A percentile compares a stretch with the other conserved stretches of the same genome.
Evolutionary conservation across 73 alveolate genomes (phyloP).

Genomic region (Effrenium voratum): DNA sequence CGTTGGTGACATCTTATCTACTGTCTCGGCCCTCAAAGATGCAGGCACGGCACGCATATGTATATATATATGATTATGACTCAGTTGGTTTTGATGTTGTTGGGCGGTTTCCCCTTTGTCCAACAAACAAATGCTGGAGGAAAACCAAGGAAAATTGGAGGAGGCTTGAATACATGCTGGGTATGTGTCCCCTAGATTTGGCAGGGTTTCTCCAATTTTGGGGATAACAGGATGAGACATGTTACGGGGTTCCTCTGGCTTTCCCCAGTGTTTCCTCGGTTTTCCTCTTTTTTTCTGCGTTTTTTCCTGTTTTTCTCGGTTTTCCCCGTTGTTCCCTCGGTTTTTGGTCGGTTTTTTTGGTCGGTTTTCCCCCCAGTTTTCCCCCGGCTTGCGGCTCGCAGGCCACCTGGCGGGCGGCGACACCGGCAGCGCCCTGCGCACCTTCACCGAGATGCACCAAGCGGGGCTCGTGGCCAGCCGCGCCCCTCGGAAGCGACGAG

Average conservation of each 20-base stretch:
- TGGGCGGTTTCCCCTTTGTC: too few relatives aligned
- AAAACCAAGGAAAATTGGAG: too few relatives aligned
- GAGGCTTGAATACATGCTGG: too few relatives aligned
- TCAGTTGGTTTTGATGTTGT: too few relatives aligned
- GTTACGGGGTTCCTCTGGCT: not conserved
- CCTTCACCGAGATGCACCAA: constrained; percentile 63
- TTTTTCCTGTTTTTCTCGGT: not conserved
- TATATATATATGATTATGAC: too few relatives aligned
- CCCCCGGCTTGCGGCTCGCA: not conserved
- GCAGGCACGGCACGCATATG: too few relatives aligned
- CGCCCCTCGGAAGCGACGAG: not conserved
- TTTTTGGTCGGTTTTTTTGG: not conserved
- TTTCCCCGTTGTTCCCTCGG: not conserved
- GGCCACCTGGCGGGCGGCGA: constrained; percentile 57
- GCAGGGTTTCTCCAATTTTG: too few relatives aligned
- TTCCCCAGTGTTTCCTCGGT: not conserved
- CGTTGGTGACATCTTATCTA: too few relatives aligned
- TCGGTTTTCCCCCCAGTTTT: not conserved
- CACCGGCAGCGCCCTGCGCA: constrained; percentile 21
- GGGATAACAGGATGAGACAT: too few relatives aligned
- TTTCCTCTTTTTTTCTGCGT: not conserved
- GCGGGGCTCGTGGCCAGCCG: constrained; percentile 38
- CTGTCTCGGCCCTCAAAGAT: too few relatives aligned
- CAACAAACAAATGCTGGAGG: too few relatives aligned
- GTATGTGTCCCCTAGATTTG: too few relatives aligned